Evolutionary conservation across 1,284 basidiomycete genomes (phyloP).

Genomic region (Mycosarcoma mackinlayi): DNA sequence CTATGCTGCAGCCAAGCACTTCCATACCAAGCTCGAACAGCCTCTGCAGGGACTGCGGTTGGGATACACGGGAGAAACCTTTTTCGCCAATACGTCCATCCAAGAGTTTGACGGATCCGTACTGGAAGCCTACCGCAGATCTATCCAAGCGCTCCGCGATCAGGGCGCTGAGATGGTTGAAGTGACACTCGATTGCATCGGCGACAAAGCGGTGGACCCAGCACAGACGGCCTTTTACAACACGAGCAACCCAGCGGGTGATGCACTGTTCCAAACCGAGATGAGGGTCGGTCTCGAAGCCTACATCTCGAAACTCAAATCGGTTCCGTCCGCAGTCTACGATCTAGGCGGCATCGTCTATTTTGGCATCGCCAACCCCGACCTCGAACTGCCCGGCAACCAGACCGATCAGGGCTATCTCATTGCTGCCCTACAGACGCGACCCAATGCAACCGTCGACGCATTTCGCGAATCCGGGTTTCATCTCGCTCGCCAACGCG

Average conservation of each 20-base stretch:
- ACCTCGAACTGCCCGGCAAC: slow-evolving; percentile 19
- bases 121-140: slow-evolving; percentile 10
- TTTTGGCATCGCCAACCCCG: slow-evolving; percentile 27
- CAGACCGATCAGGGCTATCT: slow-evolving; percentile 41
- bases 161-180: slow-evolving; percentile 32
- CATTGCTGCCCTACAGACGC: slow-evolving; percentile 29
- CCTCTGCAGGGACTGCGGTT: slow-evolving; percentile 15
- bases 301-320: slow-evolving; percentile 25
- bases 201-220: slow-evolving; percentile 13
- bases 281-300: slow-evolving; percentile 28
- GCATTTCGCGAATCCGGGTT: slow-evolving; percentile 16
- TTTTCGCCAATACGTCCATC: slow-evolving; percentile 30
- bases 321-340: slow-evolving; percentile 31
- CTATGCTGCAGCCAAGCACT: slow-evolving; percentile 22
- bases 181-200: slow-evolving; percentile 38
- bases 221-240: slow-evolving; percentile 25
- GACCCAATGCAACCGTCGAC: slow-evolving; percentile 34
- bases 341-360: slow-evolving; percentile 37
- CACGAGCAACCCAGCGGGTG: slow-evolving; percentile 17
- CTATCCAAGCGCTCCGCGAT: slow-evolving; percentile 18
- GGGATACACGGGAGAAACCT: slow-evolving; percentile 23
- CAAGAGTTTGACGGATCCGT: slow-evolving; percentile 29
- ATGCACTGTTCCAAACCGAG: slow-evolving; percentile 32
- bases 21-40: slow-evolving; percentile 1
- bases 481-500: slow-evolving; percentile 10